Base-by-base conservation (phyloP, 805 yeast species). In the Saccharomycopsis schoenii region DNA sequence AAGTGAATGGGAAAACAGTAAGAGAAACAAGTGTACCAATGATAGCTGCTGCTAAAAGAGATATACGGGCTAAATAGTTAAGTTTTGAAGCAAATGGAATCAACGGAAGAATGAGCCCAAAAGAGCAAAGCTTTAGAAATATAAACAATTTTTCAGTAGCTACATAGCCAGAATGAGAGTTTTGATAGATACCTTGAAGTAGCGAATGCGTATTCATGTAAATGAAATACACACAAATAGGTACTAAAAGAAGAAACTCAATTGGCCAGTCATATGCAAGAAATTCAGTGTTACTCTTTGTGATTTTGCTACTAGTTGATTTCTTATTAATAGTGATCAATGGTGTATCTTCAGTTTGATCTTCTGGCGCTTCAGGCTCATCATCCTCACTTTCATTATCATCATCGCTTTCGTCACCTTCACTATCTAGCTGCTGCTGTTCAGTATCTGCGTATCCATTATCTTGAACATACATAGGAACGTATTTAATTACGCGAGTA, bases 231-330 rank as follows among this genome's bases (percentile, higher is more conserved):
- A 84, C 74, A 1, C 86, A 73, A 14, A 86, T 58, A 1, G 97
- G 97, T 14, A 86, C 89, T 17, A 86, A 69, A 1, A 84, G 64
- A 39, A 88, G 65, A 67, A 82, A 89, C 70, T 91, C 96, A 17
- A 89, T 65, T 15, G 85, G 77, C 97, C 97, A 91, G 67, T 87
- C 96, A 68, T 86, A 89, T 50, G 85, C 80, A 56, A 80, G 78
- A 4, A 83, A 80, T 57, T 67, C 64, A 2, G 58, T 17, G 17
- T n/a, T 6, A 8, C 47, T 15, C 11, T 37, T 14, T 37, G 41
- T 2, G 17, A 25, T 15, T 36, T 29, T 37, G 17, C 25, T 11
- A 34, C 11, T 51, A 10, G 14, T 17, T 11, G 54, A 25, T 24
- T 29, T 25, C 25, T 24, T 36, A 21, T 43, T 42, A 34, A 42